Base-by-base conservation (phyloP, 1,284 basidiomycete genomes). In the Cryptococcus floricola region DNA sequence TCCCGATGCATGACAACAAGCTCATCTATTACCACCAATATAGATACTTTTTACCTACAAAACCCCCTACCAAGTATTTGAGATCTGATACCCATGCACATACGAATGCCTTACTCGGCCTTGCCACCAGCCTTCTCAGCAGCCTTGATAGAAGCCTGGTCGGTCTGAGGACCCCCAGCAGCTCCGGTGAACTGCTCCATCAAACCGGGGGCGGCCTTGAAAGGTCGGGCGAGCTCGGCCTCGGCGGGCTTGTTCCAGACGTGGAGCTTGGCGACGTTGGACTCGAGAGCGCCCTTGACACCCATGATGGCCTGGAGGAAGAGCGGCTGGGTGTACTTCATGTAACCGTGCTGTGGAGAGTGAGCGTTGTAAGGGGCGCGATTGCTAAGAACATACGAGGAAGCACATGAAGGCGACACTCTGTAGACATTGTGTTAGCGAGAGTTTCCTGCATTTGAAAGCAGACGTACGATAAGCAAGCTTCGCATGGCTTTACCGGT, bases 261-360 rank as follows among this genome's bases (percentile, higher is more conserved):
- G 79, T 93, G 85, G 59, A 95, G 85, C 48, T 85, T 81, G 62
- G 92, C 84, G 16, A 84, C 82, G 75, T 91, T 92, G 58, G 89
- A 86, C 69, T 95, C 92, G 74, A 88, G 89, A 45, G 92, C 76
- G 48, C 82, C 83, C 80, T 96, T 95, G 70, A 95, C 60, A 19
- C 88, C 89, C 89, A 94, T 93, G 65, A 95, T 82, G 34, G 83
- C 83, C 75, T 95, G 91, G 61, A 95, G 87, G 80, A 95, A 94
- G 60, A 94, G 83, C 10, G 91, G 92, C 70, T 93, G 91, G 12
- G 90, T 92, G 81, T 88, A 94, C 70, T 88, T 84, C 63, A 77
- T 69, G 82, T 93, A 95, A 51, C 87, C 62, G 78, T 95, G 91
- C 79, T 69, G 56, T 38, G 13, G 37, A 14, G 37, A 8, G 39